These are phyloP conservation scores for Spinacia oleracea DNA, from an alignment of 179 eudicot genomes.

Conservation along the genomic window DNA sequence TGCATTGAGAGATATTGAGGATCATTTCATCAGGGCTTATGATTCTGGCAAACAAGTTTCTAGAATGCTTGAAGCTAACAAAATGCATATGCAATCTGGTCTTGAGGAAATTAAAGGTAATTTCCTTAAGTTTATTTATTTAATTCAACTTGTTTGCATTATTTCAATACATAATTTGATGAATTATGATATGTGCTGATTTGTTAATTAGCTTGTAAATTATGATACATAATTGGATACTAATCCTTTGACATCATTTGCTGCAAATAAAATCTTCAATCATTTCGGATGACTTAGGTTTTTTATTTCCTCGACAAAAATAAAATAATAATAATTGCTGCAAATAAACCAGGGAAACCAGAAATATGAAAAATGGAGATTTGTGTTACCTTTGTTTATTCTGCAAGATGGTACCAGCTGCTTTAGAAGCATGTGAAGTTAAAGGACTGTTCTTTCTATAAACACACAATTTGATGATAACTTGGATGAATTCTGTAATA, in stretches of 20 bases:
- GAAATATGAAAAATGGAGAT: neutral
- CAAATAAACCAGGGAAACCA: no score
- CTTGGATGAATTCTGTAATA: neutral
- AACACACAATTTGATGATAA: neutral
- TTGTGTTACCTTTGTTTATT: neutral
- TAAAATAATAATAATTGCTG: no score
- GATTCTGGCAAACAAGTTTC: slow-evolving; percentile 80
- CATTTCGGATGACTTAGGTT: no score
- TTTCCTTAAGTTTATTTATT: no score
- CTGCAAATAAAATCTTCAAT: slow-evolving; percentile 2
- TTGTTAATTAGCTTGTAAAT: neutral
- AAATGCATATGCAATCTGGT: slow-evolving; percentile 73
- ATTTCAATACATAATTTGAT: neutral
- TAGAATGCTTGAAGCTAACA: slow-evolving; percentile 84
- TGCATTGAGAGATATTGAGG: slow-evolving; percentile 85
- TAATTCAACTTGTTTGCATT: neutral
- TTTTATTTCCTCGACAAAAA: no score
- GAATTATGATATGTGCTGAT: neutral
- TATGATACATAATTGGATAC: no score
- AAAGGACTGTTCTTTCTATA: neutral
- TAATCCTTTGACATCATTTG: neutral
- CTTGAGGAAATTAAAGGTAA: slow-evolving; percentile 87
- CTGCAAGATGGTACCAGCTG: neutral
- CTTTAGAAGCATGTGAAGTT: neutral
- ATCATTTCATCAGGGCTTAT: slow-evolving; percentile 73